Evolutionary conservation across 2,329 filamentous ascomycete species (phyloP), one percentile per base, ranked within the genome.

Genomic region (Exophiala calicioides): DNA sequence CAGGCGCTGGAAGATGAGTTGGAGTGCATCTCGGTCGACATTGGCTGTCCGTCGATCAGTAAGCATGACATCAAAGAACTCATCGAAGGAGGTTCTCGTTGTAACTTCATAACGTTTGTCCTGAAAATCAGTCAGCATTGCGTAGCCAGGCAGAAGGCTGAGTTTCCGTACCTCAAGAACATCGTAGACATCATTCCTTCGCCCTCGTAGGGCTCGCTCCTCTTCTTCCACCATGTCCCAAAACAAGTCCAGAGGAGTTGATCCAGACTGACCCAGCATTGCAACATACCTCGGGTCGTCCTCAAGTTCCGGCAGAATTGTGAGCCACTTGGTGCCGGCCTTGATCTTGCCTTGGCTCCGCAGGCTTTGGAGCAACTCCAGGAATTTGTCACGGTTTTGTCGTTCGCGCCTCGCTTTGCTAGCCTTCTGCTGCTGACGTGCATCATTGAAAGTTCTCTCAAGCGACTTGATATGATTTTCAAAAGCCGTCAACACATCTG

Each of bases 181-280:
- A 69, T 95, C 90, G 56, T 93, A 74, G 29, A 94, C 86, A 62
- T 90, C 83, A 63, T 93, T 94, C 52, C 88, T 79, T 37, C 85
- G 84, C 38, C 81, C 84, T 52, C 90, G 85, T 36, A 96, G 74
- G n/a, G 85, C 83, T 47, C 87, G 82, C 63, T 98, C 91, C 66
- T 97, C 90, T 65, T 95, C 90, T 65, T 97, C 93, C 19, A 97
- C 78, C 36, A 90, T 75, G 65, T 98, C 93, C 89, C 91, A 96
- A 72, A 98, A 97, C 5, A 98, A 75, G 61, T 97, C 90, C 56
- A 95, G 78, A 10, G 93, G 88, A 3, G 82, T 86, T 3, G 90
- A 95, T 45, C 91, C 90, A 48, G 80, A 70, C 63, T 94, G 88
- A 40, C 90, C 90, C 50, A 90, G 79, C 76, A 95, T 89, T 55